A percentile compares a stretch with the other conserved stretches of the same genome.
Conservation (phyloP, 2,329 filamentous ascomycete genomes). For the Colletotrichum liaoningense region DNA sequence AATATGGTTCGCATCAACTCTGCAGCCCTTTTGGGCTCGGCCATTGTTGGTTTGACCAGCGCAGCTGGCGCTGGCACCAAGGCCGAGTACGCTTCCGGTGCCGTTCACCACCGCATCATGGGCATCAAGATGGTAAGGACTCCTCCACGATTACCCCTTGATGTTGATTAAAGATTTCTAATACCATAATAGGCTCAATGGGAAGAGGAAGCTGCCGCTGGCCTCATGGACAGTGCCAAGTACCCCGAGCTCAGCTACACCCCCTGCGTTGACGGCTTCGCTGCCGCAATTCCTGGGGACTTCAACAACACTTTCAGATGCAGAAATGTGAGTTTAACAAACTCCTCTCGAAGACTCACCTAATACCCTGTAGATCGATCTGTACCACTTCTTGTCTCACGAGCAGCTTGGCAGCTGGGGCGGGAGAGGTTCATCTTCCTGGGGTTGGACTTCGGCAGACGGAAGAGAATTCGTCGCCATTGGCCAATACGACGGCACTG, state of each 20-base stretch:
- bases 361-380: constrained; percentile 40
- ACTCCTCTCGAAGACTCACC: neutral
- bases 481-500: constrained; percentile 64
- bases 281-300: constrained; percentile 57
- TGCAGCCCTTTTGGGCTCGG: constrained; percentile 37
- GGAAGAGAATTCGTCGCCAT: constrained; percentile 67
- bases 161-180: too few species aligned
- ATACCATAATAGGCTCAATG: constrained; percentile 42
- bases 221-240: constrained; percentile 47
- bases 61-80: constrained; percentile 40
- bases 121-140: constrained; percentile 39
- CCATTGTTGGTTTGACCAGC: constrained; percentile 36
- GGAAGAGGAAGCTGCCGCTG: constrained; percentile 46
- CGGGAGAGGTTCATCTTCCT: constrained; percentile 53
- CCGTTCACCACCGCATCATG: constrained; percentile 40
- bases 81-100: constrained; percentile 38
- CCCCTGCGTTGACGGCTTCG: constrained; percentile 55
- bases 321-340: constrained; percentile 49
- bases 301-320: constrained; percentile 59
- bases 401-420: constrained; percentile 46
- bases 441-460: constrained; percentile 64
- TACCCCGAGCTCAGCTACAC: constrained; percentile 53
- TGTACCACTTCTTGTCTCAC: constrained; percentile 52
- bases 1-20: constrained; percentile 39
- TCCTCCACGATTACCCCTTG: too few species aligned